These are phyloP conservation scores for Plasmodium billcollinsi DNA, from an alignment of 169 alveolate species.

Conservation along the genomic window DNA sequence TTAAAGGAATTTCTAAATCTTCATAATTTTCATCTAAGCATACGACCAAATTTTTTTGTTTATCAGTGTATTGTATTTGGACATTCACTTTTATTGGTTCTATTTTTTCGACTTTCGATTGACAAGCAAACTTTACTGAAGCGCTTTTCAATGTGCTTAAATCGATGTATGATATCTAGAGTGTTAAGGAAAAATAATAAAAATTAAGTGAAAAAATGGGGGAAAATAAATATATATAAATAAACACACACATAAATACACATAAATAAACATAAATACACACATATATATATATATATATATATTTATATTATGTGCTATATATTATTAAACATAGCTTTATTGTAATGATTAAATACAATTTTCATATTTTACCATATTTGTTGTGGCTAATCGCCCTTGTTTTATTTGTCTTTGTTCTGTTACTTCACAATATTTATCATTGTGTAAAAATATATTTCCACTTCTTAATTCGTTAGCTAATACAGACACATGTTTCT, in stretches of 20 bases:
- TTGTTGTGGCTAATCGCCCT: constrained; percentile 66
- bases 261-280: not conserved
- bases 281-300: not conserved
- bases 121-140: constrained; percentile 66
- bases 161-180: constrained; percentile 45
- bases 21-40: constrained; percentile 73
- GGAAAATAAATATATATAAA: not conserved
- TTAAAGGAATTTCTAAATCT: constrained; percentile 55
- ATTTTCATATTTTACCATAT: constrained; percentile 29
- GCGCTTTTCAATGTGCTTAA: constrained; percentile 63
- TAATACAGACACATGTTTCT: constrained; percentile 49
- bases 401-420: constrained; percentile 75
- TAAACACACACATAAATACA: not conserved
- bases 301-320: not conserved
- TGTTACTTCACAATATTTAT: constrained; percentile 72
- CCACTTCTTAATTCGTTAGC: constrained; percentile 74
- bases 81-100: constrained; percentile 55
- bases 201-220: not conserved
- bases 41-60: constrained; percentile 69
- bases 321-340: not conserved
- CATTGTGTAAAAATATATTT: constrained; percentile 50
- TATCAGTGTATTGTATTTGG: constrained; percentile 68
- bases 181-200: no score
- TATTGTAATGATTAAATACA: not conserved
- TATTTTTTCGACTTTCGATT: constrained; percentile 69